A percentile compares a stretch with the other conserved stretches of the same genome.
phyloP scores from a whole-genome alignment of 441 rosid species.

The Pelargonium fulgidum region DNA sequence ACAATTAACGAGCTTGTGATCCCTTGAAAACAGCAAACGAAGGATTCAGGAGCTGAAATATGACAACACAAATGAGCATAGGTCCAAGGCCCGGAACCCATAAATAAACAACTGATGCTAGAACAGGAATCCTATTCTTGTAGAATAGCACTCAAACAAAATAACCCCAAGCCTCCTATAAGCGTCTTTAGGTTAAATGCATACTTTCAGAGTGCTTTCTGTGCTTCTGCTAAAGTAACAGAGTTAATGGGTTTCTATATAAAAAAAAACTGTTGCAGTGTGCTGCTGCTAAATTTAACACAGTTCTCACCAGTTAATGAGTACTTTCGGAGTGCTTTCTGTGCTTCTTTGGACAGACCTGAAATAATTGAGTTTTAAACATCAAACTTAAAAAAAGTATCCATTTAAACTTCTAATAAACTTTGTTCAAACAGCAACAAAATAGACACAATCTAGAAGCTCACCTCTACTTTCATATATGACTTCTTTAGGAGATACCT shows the following conservation, averaged over 20 bases:
- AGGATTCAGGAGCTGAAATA: too few relatives aligned
- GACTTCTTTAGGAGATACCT: constrained; percentile 98
- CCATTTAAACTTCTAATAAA: constrained; percentile 8
- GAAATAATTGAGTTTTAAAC: constrained; percentile 26
- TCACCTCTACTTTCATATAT: constrained; percentile 76
- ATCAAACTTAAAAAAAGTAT: constrained; percentile 9
- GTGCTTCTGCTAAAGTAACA: constrained; percentile 35
- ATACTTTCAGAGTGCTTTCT: constrained; percentile 72
- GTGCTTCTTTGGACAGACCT: constrained; percentile 81
- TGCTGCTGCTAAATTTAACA: constrained; percentile 6
- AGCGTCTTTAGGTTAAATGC: constrained; percentile 18
- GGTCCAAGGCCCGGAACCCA: too few relatives aligned
- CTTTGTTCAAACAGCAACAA: constrained; percentile 10
- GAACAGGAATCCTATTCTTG: neutral
- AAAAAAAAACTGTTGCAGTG: too few relatives aligned
- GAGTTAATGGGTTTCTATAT: too few relatives aligned
- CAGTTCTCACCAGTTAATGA: constrained; percentile 54
- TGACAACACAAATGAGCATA: too few relatives aligned
- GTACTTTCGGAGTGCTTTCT: constrained; percentile 72
- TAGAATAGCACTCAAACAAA: neutral
- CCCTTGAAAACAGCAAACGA: too few relatives aligned
- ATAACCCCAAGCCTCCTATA: neutral
- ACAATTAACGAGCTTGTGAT: too few relatives aligned
- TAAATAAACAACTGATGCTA: too few relatives aligned
- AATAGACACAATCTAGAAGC: constrained; percentile 10